A percentile compares a stretch with the other conserved stretches of the same genome.
These are phyloP conservation scores for Pholiota microspora DNA, from an alignment of 768 basidiomycete genomes.

Conservation along the genomic window DNA sequence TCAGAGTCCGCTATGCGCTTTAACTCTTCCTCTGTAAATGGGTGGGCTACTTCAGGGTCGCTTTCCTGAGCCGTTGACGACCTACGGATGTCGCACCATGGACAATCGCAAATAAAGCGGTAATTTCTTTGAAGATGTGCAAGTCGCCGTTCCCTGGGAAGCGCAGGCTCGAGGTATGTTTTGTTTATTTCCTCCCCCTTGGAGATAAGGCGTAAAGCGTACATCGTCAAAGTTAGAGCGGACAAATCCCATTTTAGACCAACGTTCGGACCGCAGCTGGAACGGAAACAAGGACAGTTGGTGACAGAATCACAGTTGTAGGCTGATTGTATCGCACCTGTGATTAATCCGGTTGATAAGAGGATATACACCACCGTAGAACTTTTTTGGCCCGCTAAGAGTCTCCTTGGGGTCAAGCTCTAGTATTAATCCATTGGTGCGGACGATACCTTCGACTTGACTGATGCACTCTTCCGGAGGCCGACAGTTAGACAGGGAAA, in stretches of 20 bases:
- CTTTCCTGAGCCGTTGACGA: not conserved
- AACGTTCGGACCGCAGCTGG: conserved; percentile 44
- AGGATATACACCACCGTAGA: conserved; percentile 43
- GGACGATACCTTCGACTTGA: conserved; percentile 39
- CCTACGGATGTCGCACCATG: conserved; percentile 30
- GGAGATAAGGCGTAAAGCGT: conserved; percentile 36
- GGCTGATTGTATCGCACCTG: conserved; percentile 25
- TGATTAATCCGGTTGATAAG: conserved; percentile 44
- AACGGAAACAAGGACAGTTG: not conserved
- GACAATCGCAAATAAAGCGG: conserved; percentile 40
- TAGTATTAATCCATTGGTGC: conserved; percentile 40
- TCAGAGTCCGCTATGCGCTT: conserved; percentile 27
- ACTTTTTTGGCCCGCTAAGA: conserved; percentile 17
- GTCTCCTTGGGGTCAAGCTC: conserved; percentile 29
- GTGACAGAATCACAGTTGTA: not conserved
- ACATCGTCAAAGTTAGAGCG: conserved; percentile 36
- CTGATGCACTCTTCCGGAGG: conserved; percentile 29
- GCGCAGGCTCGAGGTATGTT: conserved; percentile 41
- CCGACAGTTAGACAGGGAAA: conserved; percentile 33
- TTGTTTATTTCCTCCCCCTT: conserved; percentile 44
- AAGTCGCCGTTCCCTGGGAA: conserved; percentile 31
- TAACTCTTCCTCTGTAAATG: conserved; percentile 6
- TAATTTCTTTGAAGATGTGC: conserved; percentile 35
- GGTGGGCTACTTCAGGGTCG: not conserved
- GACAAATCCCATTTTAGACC: conserved; percentile 39